Percentiles rank a stretch among this genome's conserved stretches.
Evolutionary conservation across 768 basidiomycete genomes (phyloP).

Genomic region (Termitomyces bulborhizus): DNA sequence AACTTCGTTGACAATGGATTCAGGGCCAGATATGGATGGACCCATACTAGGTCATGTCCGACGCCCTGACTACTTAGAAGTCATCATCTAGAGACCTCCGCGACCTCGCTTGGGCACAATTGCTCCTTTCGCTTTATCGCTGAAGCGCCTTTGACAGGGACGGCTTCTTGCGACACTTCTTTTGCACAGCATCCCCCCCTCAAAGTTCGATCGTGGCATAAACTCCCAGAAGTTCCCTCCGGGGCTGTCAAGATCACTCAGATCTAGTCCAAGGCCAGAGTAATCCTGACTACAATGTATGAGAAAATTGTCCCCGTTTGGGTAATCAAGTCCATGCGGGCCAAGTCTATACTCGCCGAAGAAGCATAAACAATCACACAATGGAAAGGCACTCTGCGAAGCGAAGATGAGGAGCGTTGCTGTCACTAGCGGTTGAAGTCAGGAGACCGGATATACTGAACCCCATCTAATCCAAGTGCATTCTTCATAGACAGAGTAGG

Average conservation of each 20-base stretch:
- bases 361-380: slow-evolving; percentile 12
- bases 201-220: slow-evolving; percentile 10
- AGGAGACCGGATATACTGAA: slow-evolving; percentile 8
- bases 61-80: background rate
- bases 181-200: slow-evolving; percentile 16
- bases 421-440: slow-evolving; percentile 6
- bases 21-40: slow-evolving; percentile 1
- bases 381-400: slow-evolving; percentile 5
- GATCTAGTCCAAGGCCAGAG: slow-evolving; percentile 12
- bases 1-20: slow-evolving; percentile 2
- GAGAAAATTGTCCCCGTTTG: slow-evolving; percentile 10
- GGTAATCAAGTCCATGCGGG: slow-evolving; percentile 10
- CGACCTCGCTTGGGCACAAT: background rate
- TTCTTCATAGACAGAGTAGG: slow-evolving; percentile 14
- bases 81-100: background rate
- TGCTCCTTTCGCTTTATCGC: background rate
- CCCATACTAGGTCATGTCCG: slow-evolving; percentile 7
- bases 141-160: background rate
- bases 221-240: slow-evolving; percentile 2
- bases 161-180: slow-evolving; percentile 7
- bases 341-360: slow-evolving; percentile 4
- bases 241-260: slow-evolving; percentile 14
- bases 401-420: background rate
- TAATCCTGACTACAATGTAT: slow-evolving; percentile 13
- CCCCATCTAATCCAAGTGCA: slow-evolving; percentile 17